phyloP scores from a whole-genome alignment of 768 basidiomycete genomes.

The Tephrocybe sp. region DNA sequence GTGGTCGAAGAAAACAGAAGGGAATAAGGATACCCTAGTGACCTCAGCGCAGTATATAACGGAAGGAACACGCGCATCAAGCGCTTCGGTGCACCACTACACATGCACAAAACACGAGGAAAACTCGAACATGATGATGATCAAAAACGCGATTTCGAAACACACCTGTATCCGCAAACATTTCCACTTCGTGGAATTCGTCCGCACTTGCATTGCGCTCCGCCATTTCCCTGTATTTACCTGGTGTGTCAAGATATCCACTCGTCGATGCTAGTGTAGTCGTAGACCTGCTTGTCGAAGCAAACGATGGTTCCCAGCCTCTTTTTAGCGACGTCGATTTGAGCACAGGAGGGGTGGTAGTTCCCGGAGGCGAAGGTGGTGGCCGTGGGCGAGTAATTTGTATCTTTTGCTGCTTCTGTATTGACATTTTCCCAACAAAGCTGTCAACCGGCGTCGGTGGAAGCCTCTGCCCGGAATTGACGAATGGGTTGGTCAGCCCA shows the following conservation, averaged over 20 bases:
- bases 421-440: neutral
- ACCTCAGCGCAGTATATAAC: slow-evolving; percentile 5
- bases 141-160: slow-evolving; percentile 4
- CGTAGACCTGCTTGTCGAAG: slow-evolving; percentile 53
- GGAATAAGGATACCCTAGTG: neutral
- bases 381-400: slow-evolving; percentile 24
- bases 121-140: neutral
- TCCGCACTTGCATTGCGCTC: slow-evolving; percentile 15
- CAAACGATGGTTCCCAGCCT: slow-evolving; percentile 69
- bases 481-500: slow-evolving; percentile 68
- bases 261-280: slow-evolving; percentile 52
- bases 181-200: slow-evolving; percentile 21
- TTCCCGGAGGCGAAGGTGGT: slow-evolving; percentile 24
- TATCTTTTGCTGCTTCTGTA: slow-evolving; percentile 11
- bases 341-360: slow-evolving; percentile 3
- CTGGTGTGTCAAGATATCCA: slow-evolving; percentile 71
- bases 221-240: slow-evolving; percentile 55
- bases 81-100: neutral
- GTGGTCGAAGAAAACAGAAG: neutral
- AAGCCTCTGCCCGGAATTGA: slow-evolving; percentile 20
- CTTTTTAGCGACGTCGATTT: slow-evolving; percentile 27
- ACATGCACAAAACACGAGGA: slow-evolving; percentile 10
- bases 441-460: slow-evolving; percentile 19
- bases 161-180: slow-evolving; percentile 21
- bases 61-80: slow-evolving; percentile 10